Evolutionary conservation across 176 grass and related monocot genomes (phyloP), one percentile per base, ranked within the genome.

Genomic region (Canna indica): DNA sequence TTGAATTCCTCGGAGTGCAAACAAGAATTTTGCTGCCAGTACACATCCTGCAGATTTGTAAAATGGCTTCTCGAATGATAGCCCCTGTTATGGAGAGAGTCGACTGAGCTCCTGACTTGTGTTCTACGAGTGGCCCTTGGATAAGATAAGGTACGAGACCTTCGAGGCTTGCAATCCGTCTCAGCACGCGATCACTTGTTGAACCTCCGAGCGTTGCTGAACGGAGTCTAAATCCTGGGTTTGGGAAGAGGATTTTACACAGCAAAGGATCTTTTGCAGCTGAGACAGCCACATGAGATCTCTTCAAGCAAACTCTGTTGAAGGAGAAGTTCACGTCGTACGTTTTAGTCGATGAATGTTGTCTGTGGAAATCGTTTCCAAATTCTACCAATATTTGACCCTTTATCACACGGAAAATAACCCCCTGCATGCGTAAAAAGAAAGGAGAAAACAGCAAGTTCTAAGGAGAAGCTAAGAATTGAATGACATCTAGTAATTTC

Each of bases 261-360:
- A 83, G 18, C 27, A 83, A 36, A 53, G 81, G 62, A 57, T 68
- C 54, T 46, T 52, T 24, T 31, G 75, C 48, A 31, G 68, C 75
- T 20, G 75, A 78, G 59, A 83, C 60, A 59, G 81, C 75, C 10
- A n/a, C 35, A 32, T 75, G 70, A 41, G 69, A 70, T 24, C 75
- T 68, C 29, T 83, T 78, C 47, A 83, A 71, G 42, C 81, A 83
- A 67, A 78, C 75, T 44, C 61, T 62, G 47, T 79, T 83, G 75
- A 79, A 83, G 59, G 75, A 83, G 70, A 83, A 83, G 50, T 50
- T 78, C 16, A 78, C 50, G 4, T 83, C 38, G 5, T 83, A 78
- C 52, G 69, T 78, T 20, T 68, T 69, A 12, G 61, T 42, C 28
- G 48, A 18, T 64, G 64, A 29, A 41, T 83, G 81, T 29, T 83